These are phyloP conservation scores for Teunomyces panamensis DNA, from an alignment of 805 yeast genomes.

Conservation along the genomic window DNA sequence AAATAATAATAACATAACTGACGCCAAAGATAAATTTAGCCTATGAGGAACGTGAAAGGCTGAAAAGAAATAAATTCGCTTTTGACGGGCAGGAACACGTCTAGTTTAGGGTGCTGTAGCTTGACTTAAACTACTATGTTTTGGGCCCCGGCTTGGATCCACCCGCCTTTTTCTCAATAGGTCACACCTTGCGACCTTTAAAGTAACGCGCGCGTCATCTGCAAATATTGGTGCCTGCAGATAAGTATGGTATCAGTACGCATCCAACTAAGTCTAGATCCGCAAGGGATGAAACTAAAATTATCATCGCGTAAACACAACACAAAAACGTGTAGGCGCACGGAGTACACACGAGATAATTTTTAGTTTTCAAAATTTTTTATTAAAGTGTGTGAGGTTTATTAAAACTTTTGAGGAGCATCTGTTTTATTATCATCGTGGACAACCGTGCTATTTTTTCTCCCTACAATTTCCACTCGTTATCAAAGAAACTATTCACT, in stretches of 20 bases:
- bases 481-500: no score
- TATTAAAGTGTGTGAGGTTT: background rate
- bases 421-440: background rate
- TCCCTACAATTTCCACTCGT: no score
- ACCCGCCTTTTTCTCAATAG: background rate
- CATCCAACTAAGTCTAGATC: background rate
- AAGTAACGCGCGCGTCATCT: no score
- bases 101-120: background rate
- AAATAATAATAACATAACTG: no score
- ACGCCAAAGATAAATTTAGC: no score
- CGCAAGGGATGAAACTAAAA: conserved; percentile 1
- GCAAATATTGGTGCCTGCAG: background rate
- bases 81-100: no score
- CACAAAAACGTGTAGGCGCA: conserved; percentile 1
- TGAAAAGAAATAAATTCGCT: no score
- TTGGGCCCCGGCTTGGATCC: background rate
- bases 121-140: background rate
- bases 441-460: no score
- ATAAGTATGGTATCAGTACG: background rate
- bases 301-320: background rate
- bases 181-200: no score
- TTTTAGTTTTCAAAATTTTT: background rate
- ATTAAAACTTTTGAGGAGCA: background rate
- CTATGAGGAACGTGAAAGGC: no score
- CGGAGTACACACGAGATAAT: conserved; percentile 4